Conservation (phyloP, 2,329 filamentous ascomycete genomes). For the Ophiostoma quercus region DNA sequence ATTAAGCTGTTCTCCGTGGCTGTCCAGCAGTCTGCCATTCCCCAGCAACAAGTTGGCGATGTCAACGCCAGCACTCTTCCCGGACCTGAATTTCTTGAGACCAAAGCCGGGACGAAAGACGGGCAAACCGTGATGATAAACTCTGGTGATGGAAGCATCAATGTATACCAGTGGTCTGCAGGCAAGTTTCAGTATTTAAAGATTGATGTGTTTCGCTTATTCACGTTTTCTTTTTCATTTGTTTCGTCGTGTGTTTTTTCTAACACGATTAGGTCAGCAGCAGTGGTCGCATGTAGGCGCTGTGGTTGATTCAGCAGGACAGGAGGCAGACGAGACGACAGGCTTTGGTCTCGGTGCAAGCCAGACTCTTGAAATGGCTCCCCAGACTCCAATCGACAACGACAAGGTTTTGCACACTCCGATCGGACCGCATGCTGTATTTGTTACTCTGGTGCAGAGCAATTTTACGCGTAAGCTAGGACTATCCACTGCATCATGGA, state of each 20-base stretch:
- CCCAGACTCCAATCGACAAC: constrained; percentile 43
- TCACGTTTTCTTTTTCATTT: neutral
- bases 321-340: constrained; percentile 37
- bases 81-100: constrained; percentile 76
- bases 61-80: constrained; percentile 91
- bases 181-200: constrained; percentile 33
- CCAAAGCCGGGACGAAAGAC: constrained; percentile 85
- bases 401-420: constrained; percentile 42
- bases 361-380: constrained; percentile 73
- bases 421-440: constrained; percentile 51
- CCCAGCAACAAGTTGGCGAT: constrained; percentile 68
- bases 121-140: constrained; percentile 91
- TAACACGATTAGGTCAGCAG: constrained; percentile 46
- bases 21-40: constrained; percentile 77
- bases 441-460: constrained; percentile 24
- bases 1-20: constrained; percentile 73
- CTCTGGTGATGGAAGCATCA: constrained; percentile 73
- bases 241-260: neutral
- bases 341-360: constrained; percentile 74
- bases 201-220: too few relatives aligned
- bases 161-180: constrained; percentile 80
- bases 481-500: neutral
- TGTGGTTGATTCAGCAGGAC: constrained; percentile 61
- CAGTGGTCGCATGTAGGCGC: constrained; percentile 90
- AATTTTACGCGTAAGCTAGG: constrained; percentile 27